Evolutionary conservation across 2,329 filamentous ascomycete species (phyloP).

Genomic region (Xylariaceae sp.): DNA sequence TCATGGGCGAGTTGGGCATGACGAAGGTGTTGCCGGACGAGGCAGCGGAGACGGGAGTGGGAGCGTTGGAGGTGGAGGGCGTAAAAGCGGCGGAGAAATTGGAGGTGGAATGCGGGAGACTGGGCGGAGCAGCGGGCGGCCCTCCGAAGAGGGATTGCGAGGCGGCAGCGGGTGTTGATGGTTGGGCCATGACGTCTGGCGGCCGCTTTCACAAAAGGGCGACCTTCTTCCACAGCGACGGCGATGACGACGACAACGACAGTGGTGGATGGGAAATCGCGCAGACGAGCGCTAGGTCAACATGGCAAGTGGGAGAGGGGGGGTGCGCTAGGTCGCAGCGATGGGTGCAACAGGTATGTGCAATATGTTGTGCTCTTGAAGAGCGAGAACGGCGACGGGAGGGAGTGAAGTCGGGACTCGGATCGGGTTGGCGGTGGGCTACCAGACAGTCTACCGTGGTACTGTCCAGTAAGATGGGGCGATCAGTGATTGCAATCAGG

Average conservation of each 20-base stretch:
- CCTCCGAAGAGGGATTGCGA: constrained; percentile 33
- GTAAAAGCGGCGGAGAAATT: constrained; percentile 27
- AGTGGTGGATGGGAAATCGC: too few species aligned
- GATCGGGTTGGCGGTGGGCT: too few species aligned
- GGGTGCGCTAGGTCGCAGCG: neutral
- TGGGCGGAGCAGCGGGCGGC: constrained; percentile 17
- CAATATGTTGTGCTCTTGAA: too few species aligned
- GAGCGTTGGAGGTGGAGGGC: constrained; percentile 36
- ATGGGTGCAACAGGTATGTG: too few species aligned
- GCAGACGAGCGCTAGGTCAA: constrained; percentile 4
- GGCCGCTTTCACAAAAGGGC: neutral
- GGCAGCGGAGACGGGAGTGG: constrained; percentile 48
- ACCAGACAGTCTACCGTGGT: too few species aligned
- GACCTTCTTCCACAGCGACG: too few species aligned
- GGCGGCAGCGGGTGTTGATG: constrained; percentile 23
- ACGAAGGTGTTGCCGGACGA: constrained; percentile 79
- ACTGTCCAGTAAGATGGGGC: too few species aligned
- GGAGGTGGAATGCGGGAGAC: constrained; percentile 25
- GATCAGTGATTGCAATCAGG: too few species aligned
- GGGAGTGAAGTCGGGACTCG: too few species aligned
- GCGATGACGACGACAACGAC: too few species aligned
- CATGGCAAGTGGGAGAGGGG: constrained; percentile 11
- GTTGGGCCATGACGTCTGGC: constrained; percentile 24
- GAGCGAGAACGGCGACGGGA: too few species aligned
- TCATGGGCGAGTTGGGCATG: constrained; percentile 82